Evolutionary conservation across 345 rosid species (phyloP).

Genomic region (Bretschneidera sinensis): DNA sequence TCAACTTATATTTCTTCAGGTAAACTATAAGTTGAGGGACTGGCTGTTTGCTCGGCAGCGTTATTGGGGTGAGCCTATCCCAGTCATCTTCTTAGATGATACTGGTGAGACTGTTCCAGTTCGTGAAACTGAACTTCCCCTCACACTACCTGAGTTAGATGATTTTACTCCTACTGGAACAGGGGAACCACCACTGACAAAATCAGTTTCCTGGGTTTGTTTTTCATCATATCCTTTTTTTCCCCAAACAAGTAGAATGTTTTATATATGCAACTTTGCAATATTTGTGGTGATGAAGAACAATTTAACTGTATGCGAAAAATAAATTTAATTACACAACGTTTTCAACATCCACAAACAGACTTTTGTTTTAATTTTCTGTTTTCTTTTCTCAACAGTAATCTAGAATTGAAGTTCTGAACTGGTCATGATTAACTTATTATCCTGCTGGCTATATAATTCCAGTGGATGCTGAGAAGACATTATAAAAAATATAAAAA

Average conservation of each 20-base stretch:
- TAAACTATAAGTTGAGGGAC: constrained; percentile 89
- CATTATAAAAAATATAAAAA: too few species aligned
- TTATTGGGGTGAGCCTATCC: constrained; percentile 99
- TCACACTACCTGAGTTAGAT: constrained; percentile 77
- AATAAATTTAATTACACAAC: too few species aligned
- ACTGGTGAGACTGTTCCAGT: constrained; percentile 63
- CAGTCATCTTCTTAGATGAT: constrained; percentile 66
- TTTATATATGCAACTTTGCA: not conserved
- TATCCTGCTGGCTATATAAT: not conserved
- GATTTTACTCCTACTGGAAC: constrained; percentile 93
- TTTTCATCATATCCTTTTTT: not conserved
- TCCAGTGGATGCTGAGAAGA: not conserved
- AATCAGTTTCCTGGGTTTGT: constrained; percentile 80
- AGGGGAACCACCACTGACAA: constrained; percentile 89
- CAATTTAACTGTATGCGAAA: too few species aligned
- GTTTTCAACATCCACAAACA: not conserved
- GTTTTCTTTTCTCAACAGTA: not conserved
- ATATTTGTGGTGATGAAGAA: not conserved
- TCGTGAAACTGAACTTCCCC: constrained; percentile 74
- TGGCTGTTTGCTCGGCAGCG: constrained; percentile 99
- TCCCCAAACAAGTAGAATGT: not conserved
- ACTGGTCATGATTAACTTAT: too few species aligned
- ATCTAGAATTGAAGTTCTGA: not conserved
- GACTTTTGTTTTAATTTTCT: not conserved
- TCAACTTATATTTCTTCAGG: constrained; percentile 35